Evolutionary conservation across 345 rosid genomes (phyloP), one percentile per base, ranked within the genome.

Genomic region (Heritiera littoralis): DNA sequence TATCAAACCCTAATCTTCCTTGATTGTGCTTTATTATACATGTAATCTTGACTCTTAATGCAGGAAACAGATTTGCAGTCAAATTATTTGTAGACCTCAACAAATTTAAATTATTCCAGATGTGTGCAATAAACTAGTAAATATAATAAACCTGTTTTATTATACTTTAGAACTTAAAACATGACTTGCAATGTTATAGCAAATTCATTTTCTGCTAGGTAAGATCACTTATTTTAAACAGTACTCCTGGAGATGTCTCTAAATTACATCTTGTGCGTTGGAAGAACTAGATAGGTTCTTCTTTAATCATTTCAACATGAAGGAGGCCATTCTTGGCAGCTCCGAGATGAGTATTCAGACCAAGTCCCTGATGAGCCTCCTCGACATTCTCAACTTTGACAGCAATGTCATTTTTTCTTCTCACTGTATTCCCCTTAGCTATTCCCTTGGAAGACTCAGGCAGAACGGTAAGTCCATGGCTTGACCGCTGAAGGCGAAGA

Each of bases 391-490:
- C 73, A 45, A 10, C 2, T 5, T 11, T n/a, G 32, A n/a, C 35
- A 6, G 15, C 52, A 9, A 20, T 10, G 1, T 7, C 32, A 11
- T 45, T 45, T 15, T 41, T 43, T 45, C 52, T 41, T n/a, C 52
- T 32, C 67, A 17, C 67, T 0, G n/a, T 15, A 15, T 13, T 32
- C 38, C n/a, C 3, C 13, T 41, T 41, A 5, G 28, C 3, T 11
- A n/a, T 68, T 45, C 54, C 32, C 2, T 23, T 46, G 9, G 30
- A 69, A 13, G 74, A 23, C 1, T 30, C 14, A 9, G 81, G 76
- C 46, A 61, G 0, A 2, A 74, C 32, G 5, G 85, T 75, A 51
- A 75, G 56, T n/a, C 75, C 80, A 3, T 69, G 7, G 23, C 9
- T 32, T 2, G 78, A 58, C 5, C 9, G 28, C 49, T 60, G 8